Conservation (phyloP, 345 rosid species). For the Citrus reticulata region DNA sequence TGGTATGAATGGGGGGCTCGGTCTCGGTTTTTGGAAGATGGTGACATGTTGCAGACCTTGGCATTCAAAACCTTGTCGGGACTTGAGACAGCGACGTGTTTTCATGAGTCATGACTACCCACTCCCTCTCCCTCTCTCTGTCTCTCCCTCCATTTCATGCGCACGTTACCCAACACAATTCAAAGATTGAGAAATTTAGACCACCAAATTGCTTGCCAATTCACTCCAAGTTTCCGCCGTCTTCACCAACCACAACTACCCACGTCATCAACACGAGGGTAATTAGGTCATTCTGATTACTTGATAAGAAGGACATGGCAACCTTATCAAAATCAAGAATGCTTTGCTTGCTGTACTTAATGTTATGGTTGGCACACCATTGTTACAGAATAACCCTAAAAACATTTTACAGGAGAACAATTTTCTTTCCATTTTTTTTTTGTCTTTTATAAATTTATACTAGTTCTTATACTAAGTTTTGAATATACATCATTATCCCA, state of each 20-base stretch:
- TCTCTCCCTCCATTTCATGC: not conserved
- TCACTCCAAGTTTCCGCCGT: not conserved
- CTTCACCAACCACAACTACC: not conserved
- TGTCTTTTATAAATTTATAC: no score
- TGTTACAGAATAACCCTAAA: no score
- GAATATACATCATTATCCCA: no score
- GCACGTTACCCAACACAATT: constrained; percentile 14
- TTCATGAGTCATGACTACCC: not conserved
- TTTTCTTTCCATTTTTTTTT: no score
- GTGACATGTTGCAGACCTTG: constrained; percentile 10
- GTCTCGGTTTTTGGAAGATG: not conserved
- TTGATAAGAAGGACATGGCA: no score
- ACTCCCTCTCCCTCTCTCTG: not conserved
- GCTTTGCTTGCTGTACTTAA: no score
- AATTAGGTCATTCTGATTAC: not conserved
- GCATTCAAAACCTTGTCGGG: constrained; percentile 32
- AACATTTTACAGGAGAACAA: no score
- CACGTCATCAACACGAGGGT: not conserved
- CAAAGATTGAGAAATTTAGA: constrained; percentile 3
- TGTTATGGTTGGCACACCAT: no score
- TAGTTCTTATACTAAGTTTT: no score
- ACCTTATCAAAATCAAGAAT: no score
- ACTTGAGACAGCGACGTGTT: constrained; percentile 35
- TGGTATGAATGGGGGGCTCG: not conserved
- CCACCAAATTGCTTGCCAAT: not conserved